phyloP scores from a whole-genome alignment of 2,329 filamentous ascomycete species.

The Ophiostoma perfectum region DNA sequence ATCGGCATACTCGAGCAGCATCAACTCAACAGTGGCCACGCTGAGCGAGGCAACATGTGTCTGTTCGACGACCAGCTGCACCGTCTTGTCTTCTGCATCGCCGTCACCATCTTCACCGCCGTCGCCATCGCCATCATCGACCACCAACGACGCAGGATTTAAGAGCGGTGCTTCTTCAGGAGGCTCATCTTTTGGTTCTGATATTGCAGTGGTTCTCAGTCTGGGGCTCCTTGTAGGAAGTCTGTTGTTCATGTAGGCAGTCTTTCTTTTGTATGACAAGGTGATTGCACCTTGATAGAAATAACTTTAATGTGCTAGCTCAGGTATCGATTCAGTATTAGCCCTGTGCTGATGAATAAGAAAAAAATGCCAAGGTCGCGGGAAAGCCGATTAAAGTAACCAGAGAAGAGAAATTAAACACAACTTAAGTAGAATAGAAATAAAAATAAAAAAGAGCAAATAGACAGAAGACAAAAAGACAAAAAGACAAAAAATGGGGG shows the following conservation, averaged over 20 bases:
- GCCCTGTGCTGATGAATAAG: too few relatives aligned
- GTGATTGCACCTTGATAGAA: too few relatives aligned
- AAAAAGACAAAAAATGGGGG: conserved; percentile 22
- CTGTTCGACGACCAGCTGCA: background rate
- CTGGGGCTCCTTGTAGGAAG: background rate
- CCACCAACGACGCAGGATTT: background rate
- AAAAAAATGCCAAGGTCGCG: too few relatives aligned
- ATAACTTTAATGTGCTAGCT: too few relatives aligned
- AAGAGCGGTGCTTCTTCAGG: background rate
- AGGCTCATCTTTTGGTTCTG: background rate
- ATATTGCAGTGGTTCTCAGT: background rate
- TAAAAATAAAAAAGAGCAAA: background rate
- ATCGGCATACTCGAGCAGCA: background rate
- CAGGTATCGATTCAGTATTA: too few relatives aligned
- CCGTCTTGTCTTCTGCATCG: background rate
- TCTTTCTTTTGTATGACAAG: too few relatives aligned
- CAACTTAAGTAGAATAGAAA: background rate
- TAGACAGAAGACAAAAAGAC: too few relatives aligned
- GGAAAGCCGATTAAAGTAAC: background rate
- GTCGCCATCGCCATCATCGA: background rate
- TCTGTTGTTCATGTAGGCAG: background rate
- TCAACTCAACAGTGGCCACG: background rate
- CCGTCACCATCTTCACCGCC: background rate
- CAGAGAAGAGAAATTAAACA: background rate
- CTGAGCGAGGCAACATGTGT: background rate